Conservation (phyloP, 208 protist genomes). For the Sergeia podlipaevii region DNA sequence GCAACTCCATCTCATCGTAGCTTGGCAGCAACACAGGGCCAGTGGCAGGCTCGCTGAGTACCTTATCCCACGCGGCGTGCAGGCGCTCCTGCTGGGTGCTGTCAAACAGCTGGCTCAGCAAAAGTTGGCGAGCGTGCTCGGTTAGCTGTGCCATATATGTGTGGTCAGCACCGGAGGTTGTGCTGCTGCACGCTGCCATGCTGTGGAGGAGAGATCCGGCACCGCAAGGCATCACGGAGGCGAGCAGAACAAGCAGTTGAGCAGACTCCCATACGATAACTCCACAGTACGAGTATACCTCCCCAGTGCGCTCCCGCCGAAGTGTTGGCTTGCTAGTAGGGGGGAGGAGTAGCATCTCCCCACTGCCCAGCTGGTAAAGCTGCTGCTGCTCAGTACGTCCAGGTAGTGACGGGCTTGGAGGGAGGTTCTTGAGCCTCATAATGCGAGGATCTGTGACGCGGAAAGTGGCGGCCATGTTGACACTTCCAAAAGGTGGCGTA, state of each 20-base stretch:
- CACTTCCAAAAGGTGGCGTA: slow-evolving; percentile 49
- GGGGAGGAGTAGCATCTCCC: slow-evolving; percentile 4
- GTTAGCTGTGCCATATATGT: slow-evolving; percentile 37
- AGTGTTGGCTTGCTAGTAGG: slow-evolving; percentile 9
- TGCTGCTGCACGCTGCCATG: not conserved
- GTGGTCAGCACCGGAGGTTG: slow-evolving; percentile 28
- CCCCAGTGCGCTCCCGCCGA: slow-evolving; percentile 14
- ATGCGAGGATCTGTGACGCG: slow-evolving; percentile 57
- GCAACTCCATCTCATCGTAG: slow-evolving; percentile 44
- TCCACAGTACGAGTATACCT: slow-evolving; percentile 60
- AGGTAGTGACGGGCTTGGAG: not conserved
- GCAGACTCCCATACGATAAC: slow-evolving; percentile 61
- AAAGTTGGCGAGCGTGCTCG: slow-evolving; percentile 33
- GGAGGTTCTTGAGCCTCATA: slow-evolving; percentile 45
- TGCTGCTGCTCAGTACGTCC: not conserved
- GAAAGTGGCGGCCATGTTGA: slow-evolving; percentile 52
- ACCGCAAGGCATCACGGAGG: slow-evolving; percentile 19
- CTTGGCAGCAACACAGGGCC: slow-evolving; percentile 9
- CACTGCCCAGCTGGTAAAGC: not conserved
- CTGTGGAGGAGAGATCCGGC: slow-evolving; percentile 10
- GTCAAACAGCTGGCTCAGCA: slow-evolving; percentile 66
- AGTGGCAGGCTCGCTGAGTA: slow-evolving; percentile 5
- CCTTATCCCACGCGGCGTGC: slow-evolving; percentile 49
- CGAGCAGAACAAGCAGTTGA: slow-evolving; percentile 65
- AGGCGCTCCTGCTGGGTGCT: slow-evolving; percentile 66